Percentiles rank a stretch among this genome's conserved stretches.
phyloP scores from a whole-genome alignment of 768 basidiomycete species.

The Suillus decipiens region DNA sequence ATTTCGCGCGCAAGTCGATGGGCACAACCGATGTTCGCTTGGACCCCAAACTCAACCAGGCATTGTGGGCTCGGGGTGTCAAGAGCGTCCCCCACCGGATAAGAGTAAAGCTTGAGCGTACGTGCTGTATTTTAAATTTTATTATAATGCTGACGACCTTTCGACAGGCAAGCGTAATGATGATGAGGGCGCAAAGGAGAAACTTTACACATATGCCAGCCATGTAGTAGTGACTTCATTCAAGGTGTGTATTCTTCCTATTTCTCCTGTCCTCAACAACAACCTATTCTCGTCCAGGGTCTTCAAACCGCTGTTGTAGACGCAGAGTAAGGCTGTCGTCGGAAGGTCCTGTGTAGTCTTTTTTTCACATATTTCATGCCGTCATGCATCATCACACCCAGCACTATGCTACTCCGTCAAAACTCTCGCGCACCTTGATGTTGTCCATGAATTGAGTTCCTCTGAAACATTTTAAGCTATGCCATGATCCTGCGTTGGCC shows the following conservation, averaged over 20 bases:
- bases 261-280: constrained; percentile 8
- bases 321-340: constrained; percentile 55
- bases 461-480: neutral
- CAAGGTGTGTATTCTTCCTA: constrained; percentile 61
- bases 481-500: neutral
- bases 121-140: constrained; percentile 32
- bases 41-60: constrained; percentile 97
- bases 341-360: constrained; percentile 6
- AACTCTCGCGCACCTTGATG: constrained; percentile 1
- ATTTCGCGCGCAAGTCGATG: constrained; percentile 94
- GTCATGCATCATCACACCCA: constrained; percentile 6
- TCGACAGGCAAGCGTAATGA: constrained; percentile 92
- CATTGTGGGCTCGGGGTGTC: constrained; percentile 91
- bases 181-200: constrained; percentile 98
- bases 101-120: constrained; percentile 92
- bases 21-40: constrained; percentile 92
- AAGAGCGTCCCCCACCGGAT: constrained; percentile 92
- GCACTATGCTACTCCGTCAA: constrained; percentile 7
- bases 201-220: constrained; percentile 90
- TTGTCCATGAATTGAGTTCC: neutral
- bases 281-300: constrained; percentile 48
- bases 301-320: constrained; percentile 85
- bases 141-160: constrained; percentile 9
- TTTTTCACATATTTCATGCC: constrained; percentile 6
- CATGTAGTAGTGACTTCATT: constrained; percentile 77